Evolutionary conservation across 805 yeast genomes (phyloP), one percentile per base, ranked within the genome.

Genomic region (Barnettozyma wickerhamii): DNA sequence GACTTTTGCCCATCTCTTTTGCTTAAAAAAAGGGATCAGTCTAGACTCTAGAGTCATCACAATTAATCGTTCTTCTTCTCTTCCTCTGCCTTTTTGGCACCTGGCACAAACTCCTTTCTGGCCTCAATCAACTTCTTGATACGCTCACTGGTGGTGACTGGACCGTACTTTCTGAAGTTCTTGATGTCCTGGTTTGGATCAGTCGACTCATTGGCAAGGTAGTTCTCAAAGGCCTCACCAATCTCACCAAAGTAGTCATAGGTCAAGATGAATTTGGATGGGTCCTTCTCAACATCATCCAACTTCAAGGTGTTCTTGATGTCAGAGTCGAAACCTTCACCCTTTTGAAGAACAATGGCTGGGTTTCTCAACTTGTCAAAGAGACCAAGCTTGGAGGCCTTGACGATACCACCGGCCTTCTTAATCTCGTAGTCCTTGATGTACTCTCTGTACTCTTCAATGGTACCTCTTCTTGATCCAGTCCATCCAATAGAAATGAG

Each of bases 401-500:
- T 74, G 38, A 88, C 75, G 52, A 86, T 69, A 19, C 88, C 86
- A 43, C 95, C 96, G 50, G 69, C 75, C 53, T 75, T 70, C 50
- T 79, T 74, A 58, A 84, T 76, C 54, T 74, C 72, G 51, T 64
- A 65, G 37, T 80, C 77, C 54, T 91, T 78, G 70, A 78, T 83
- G 53, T 65, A 71, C 46, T 79, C 83, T 54, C 75, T 76, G 72
- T 82, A 91, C 48, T 79, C 88, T 30, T 77, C 83, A 20, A 77
- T 65, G 17, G 81, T 72, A 12, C 83, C 83, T 51, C 81, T 80
- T 62, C 81, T 83, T 19, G 93, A 74, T 40, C 96, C 95, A n/a
- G 96, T 88, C 98, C 98, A 93, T 36, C 98, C 98, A 50, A 90
- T 66, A 4, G 64, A 62, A 26, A 79, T 50, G 52, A 90, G 72